A percentile compares a stretch with the other conserved stretches of the same genome.
These are phyloP conservation scores for Senna siamea DNA, from an alignment of 306 rosid species.

Conservation along the genomic window DNA sequence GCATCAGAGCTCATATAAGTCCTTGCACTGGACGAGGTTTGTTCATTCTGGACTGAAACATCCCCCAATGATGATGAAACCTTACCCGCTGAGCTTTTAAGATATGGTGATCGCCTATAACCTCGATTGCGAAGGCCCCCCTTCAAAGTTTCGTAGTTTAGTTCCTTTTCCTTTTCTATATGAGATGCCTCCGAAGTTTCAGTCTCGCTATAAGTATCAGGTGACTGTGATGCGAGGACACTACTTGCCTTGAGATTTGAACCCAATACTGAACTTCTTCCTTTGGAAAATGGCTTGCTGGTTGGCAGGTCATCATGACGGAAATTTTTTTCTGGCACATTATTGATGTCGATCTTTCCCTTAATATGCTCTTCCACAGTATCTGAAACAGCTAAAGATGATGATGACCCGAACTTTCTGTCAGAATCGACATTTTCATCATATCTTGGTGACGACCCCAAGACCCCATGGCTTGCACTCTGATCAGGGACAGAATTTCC, in stretches of 20 bases:
- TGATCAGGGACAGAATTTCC: constrained; percentile 44
- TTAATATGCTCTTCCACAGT: constrained; percentile 41
- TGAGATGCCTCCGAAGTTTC: constrained; percentile 42
- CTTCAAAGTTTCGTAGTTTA: constrained; percentile 64
- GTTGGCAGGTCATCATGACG: constrained; percentile 42
- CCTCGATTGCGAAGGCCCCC: constrained; percentile 90
- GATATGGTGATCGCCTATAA: constrained; percentile 51
- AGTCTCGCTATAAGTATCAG: constrained; percentile 41
- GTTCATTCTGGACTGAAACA: constrained; percentile 45
- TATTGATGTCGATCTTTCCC: constrained; percentile 38
- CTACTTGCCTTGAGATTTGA: constrained; percentile 34
- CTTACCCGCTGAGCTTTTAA: constrained; percentile 43
- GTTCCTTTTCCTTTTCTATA: constrained; percentile 50
- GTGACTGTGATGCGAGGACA: constrained; percentile 32
- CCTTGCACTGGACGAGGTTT: constrained; percentile 46
- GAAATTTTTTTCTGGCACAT: constrained; percentile 38
- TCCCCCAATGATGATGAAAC: constrained; percentile 41
- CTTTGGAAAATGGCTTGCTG: constrained; percentile 42
- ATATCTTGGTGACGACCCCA: constrained; percentile 52
- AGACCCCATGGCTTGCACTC: constrained; percentile 44
- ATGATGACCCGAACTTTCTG: constrained; percentile 43
- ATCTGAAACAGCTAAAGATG: constrained; percentile 50
- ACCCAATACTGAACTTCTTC: constrained; percentile 39
- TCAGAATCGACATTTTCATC: constrained; percentile 42
- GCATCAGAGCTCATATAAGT: constrained; percentile 45